Evolutionary conservation across 208 protist species (phyloP).

Genomic region (Acanthamoeba castellanii): DNA sequence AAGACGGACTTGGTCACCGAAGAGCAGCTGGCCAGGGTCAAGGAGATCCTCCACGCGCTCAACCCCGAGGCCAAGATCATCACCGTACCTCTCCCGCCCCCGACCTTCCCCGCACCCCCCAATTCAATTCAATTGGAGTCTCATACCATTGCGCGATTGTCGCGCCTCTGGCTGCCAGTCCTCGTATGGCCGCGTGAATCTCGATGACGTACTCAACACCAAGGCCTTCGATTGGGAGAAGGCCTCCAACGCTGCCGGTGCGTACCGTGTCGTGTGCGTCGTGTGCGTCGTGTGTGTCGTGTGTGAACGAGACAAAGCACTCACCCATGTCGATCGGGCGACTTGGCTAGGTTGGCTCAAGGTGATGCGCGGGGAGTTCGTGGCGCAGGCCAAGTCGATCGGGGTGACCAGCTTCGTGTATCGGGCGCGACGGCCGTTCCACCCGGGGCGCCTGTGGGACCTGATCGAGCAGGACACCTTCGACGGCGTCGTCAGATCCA

Average conservation of each 20-base stretch:
- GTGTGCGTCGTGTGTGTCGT: too few species aligned
- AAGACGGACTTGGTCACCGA: slow-evolving; percentile 90
- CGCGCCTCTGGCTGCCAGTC: not conserved
- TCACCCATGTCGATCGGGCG: not conserved
- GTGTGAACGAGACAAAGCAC: too few species aligned
- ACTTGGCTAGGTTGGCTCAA: not conserved
- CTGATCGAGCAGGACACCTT: slow-evolving; percentile 44
- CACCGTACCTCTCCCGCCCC: slow-evolving; percentile 17
- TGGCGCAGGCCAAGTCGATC: slow-evolving; percentile 14
- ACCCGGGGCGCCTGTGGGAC: slow-evolving; percentile 84
- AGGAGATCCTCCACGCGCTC: slow-evolving; percentile 83
- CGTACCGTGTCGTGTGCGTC: not conserved
- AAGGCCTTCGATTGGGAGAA: slow-evolving; percentile 19
- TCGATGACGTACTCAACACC: slow-evolving; percentile 35
- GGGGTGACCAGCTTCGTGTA: slow-evolving; percentile 89
- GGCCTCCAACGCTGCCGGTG: not conserved
- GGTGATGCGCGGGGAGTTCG: slow-evolving; percentile 29
- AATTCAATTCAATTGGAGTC: not conserved
- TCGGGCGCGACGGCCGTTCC: slow-evolving; percentile 84
- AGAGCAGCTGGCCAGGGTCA: slow-evolving; percentile 79
- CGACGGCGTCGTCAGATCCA: slow-evolving; percentile 19
- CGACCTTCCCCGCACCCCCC: not conserved
- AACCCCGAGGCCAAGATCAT: slow-evolving; percentile 90
- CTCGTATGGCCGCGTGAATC: not conserved
- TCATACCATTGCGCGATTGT: too few species aligned